Evolutionary conservation across 257 asterid genomes (phyloP), one percentile per base, ranked within the genome.

Genomic region (Lycium ferocissimum): DNA sequence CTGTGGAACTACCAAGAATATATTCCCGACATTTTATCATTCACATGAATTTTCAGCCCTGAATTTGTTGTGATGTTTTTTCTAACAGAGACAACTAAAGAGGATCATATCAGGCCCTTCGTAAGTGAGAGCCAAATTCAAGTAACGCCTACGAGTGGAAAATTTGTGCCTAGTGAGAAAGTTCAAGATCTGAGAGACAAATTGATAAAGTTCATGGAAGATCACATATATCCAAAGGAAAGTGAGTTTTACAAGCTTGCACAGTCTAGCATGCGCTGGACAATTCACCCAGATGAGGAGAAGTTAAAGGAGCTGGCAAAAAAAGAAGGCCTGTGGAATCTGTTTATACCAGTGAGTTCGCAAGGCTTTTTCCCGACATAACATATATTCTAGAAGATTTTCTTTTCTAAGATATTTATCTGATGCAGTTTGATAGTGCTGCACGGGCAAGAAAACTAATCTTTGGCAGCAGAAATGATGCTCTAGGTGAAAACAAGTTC

Each of bases 211-310:
- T 96, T 96, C 86, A 91, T 94, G 95, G 94, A 94, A 89, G 92
- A 92, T 73, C 94, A 89, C 87, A 90, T 96, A 90, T 96, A 93
- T 78, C 97, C 99, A 37, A 85, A 87, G 92, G 98, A 96, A 91
- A 83, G 87, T 6, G 95, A 94, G 82, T 91, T 94, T 73, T 91
- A 90, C 87, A 82, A 93, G 81, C 99, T 92, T 81, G 97, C 98
- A 13, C 90, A 86, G 22, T 96, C 99, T 75, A 80, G 85, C 85
- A 79, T 58, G 84, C 98, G 99, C 59, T 94, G 99, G 98, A 87
- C 97, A 71, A 59, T 94, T 90, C 99, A 94, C 87, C 99, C 99
- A 3, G 90, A 86, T 20, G 99, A 96, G 90, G 99, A 96, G 94
- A 92, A 89, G 88, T 86, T 96, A 86, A 96, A 94, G 92, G 93